These are phyloP conservation scores for Periglandula ipomoeae DNA, from an alignment of 2,329 filamentous ascomycete genomes.

Conservation along the genomic window DNA sequence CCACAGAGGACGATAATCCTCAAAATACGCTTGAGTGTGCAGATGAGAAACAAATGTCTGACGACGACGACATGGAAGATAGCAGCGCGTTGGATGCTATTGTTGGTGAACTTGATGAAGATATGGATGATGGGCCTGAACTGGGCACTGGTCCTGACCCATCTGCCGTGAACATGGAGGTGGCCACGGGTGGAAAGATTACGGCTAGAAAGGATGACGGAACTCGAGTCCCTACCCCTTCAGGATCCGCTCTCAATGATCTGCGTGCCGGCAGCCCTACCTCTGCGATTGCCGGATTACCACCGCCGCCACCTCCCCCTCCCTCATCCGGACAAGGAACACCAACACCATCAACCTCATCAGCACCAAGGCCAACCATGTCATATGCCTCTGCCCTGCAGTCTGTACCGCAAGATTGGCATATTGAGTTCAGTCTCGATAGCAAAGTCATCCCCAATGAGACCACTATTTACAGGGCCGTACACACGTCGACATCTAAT, in stretches of 20 bases:
- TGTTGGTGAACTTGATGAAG: constrained; percentile 83
- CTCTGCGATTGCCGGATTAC: constrained; percentile 8
- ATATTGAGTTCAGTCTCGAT: constrained; percentile 89
- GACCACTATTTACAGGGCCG: constrained; percentile 90
- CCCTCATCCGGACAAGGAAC: constrained; percentile 28
- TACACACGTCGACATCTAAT: constrained; percentile 53
- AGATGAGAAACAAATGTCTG: constrained; percentile 76
- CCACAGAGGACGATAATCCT: constrained; percentile 50
- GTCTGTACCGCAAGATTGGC: constrained; percentile 82
- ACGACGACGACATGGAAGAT: constrained; percentile 60
- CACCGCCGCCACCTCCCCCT: constrained; percentile 4
- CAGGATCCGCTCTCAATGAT: constrained; percentile 23
- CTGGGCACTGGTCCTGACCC: constrained; percentile 50
- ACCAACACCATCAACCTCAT: constrained; percentile 42
- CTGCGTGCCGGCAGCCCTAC: constrained; percentile 32
- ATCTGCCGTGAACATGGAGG: constrained; percentile 83
- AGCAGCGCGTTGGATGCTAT: constrained; percentile 68
- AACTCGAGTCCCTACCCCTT: constrained; percentile 74
- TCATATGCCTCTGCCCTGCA: constrained; percentile 82
- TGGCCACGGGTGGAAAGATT: constrained; percentile 77
- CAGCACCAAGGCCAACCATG: constrained; percentile 49
- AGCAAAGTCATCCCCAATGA: constrained; percentile 78
- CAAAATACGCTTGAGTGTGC: constrained; percentile 80
- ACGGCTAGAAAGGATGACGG: constrained; percentile 90
- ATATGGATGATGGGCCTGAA: constrained; percentile 64